Evolutionary conservation across 352 stramenopile species (phyloP).

Genomic region (Pythium monospermum): DNA sequence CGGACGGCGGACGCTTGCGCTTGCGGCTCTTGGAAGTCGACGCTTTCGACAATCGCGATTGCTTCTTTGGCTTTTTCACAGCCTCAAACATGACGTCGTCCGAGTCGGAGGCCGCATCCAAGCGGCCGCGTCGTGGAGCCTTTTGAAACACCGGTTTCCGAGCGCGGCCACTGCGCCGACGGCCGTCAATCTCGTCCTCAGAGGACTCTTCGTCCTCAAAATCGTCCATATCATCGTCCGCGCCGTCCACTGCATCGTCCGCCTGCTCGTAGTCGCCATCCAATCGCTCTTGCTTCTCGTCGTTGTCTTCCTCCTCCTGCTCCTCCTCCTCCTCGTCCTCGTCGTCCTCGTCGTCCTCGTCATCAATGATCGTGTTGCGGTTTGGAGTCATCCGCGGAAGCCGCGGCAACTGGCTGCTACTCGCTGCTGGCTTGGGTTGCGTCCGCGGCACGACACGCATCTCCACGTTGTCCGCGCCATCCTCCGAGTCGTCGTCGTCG

Average conservation of each 20-base stretch:
- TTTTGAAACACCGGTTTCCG: conserved; percentile 7
- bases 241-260: conserved; percentile 31
- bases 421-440: conserved; percentile 21
- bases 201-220: conserved; percentile 20
- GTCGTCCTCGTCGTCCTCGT: neutral
- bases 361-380: neutral
- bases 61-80: conserved; percentile 11
- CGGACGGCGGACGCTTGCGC: conserved; percentile 17
- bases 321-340: conserved; percentile 6
- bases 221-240: conserved; percentile 12
- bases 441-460: conserved; percentile 3
- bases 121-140: conserved; percentile 24
- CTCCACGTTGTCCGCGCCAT: conserved; percentile 13
- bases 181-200: conserved; percentile 13
- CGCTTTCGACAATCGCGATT: neutral
- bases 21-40: conserved; percentile 10
- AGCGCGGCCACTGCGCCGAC: conserved; percentile 32
- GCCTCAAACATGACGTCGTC: too few species aligned
- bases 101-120: too few species aligned
- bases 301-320: neutral
- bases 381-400: too few species aligned
- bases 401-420: too few species aligned
- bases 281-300: conserved; percentile 13
- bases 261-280: conserved; percentile 28
- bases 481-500: conserved; percentile 3